Conservation (phyloP, 1,139 yeast genomes). For the Arxiozyma telluris region DNA sequence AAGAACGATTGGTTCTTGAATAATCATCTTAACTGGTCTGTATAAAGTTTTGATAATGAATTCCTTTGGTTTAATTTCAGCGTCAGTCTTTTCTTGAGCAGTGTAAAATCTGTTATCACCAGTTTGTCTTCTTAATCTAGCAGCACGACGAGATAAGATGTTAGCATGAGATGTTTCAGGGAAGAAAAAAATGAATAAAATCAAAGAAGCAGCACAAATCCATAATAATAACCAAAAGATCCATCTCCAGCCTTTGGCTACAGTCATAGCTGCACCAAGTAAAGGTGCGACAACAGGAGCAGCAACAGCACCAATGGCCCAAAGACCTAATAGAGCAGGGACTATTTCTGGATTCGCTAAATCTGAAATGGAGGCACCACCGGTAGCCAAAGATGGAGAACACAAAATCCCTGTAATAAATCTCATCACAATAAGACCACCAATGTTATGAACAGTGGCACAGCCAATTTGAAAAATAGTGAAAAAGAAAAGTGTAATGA, state of each 20-base stretch:
- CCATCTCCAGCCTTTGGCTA: conserved; percentile 41
- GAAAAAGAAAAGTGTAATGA: conserved; percentile 44
- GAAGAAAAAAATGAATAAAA: conserved; percentile 33
- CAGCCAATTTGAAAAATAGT: conserved; percentile 52
- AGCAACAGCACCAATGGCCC: conserved; percentile 45
- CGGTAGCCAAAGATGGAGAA: conserved; percentile 52
- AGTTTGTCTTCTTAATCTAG: conserved; percentile 39
- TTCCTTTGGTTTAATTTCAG: conserved; percentile 25
- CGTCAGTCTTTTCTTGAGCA: conserved; percentile 31
- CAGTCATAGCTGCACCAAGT: conserved; percentile 42
- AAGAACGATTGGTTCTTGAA: conserved; percentile 21
- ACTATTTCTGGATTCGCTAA: conserved; percentile 37
- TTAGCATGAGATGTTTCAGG: conserved; percentile 47
- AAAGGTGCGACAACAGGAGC: conserved; percentile 65
- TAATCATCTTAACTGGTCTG: conserved; percentile 40
- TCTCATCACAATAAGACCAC: conserved; percentile 43
- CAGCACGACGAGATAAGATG: conserved; percentile 40
- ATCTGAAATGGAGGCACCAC: conserved; percentile 52
- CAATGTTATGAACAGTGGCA: conserved; percentile 47
- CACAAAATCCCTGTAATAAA: conserved; percentile 47
- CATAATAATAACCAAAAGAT: conserved; percentile 39
- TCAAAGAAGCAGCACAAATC: conserved; percentile 33
- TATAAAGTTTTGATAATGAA: conserved; percentile 38
- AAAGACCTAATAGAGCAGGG: conserved; percentile 39
- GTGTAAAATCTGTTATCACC: conserved; percentile 36